These are phyloP conservation scores for Venturia asperata DNA, from an alignment of 2,329 filamentous ascomycete genomes.

Conservation along the genomic window DNA sequence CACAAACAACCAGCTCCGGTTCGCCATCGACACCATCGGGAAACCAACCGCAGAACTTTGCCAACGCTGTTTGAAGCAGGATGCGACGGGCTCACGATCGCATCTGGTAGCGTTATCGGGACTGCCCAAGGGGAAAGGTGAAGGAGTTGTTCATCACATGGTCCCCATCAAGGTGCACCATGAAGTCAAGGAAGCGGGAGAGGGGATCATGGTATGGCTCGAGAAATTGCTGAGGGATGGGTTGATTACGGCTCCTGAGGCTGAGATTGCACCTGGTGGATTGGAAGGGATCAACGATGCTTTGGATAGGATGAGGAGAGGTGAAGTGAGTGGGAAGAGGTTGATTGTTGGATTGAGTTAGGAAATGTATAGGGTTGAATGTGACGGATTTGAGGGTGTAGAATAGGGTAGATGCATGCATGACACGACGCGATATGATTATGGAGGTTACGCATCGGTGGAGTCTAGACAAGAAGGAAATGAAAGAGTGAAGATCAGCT, in stretches of 20 bases:
- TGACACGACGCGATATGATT: not conserved
- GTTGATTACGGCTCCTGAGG: conserved; percentile 53
- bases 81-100: conserved; percentile 26
- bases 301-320: conserved; percentile 57
- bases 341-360: conserved; percentile 48
- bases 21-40: conserved; percentile 62
- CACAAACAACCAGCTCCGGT: conserved; percentile 52
- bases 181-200: conserved; percentile 56
- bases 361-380: not conserved
- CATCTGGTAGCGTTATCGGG: conserved; percentile 65
- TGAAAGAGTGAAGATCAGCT: not conserved
- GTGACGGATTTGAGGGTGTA: not conserved
- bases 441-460: not conserved
- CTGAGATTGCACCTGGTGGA: conserved; percentile 58
- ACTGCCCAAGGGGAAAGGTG: conserved; percentile 50
- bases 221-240: conserved; percentile 54
- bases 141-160: conserved; percentile 50
- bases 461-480: not conserved
- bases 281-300: conserved; percentile 61
- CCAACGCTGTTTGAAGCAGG: conserved; percentile 44
- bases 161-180: conserved; percentile 74
- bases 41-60: conserved; percentile 55
- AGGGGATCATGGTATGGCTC: conserved; percentile 57
- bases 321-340: conserved; percentile 60
- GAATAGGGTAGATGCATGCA: not conserved